These are phyloP conservation scores for Colletotrichum tabaci DNA, from an alignment of 2,329 filamentous ascomycete species.

Conservation along the genomic window DNA sequence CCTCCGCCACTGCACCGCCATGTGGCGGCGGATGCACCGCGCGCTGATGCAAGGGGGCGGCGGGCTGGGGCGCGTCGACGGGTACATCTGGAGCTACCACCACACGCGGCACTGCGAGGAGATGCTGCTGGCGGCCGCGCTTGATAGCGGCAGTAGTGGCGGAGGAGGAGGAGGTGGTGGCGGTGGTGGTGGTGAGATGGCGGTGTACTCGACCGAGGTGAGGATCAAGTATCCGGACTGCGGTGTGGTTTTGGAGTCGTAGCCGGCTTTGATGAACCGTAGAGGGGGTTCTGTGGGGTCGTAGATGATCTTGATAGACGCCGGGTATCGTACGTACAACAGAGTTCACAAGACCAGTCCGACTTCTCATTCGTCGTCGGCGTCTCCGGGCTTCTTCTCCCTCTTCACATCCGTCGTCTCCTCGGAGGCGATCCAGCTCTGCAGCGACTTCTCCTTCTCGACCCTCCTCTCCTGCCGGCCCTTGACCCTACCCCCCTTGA, in stretches of 20 bases:
- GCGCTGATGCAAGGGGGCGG: slow-evolving; percentile 30
- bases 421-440: slow-evolving; percentile 23
- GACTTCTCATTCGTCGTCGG: neutral
- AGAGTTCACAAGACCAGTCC: neutral
- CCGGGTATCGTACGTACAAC: neutral
- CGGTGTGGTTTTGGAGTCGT: slow-evolving; percentile 13
- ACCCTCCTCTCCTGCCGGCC: slow-evolving; percentile 34
- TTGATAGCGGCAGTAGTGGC: neutral
- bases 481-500: slow-evolving; percentile 25
- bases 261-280: neutral
- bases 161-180: neutral
- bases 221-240: slow-evolving; percentile 40
- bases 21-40: slow-evolving; percentile 38
- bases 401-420: neutral
- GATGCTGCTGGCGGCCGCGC: slow-evolving; percentile 15
- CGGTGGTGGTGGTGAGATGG: no score
- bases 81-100: slow-evolving; percentile 38
- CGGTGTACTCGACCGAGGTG: slow-evolving; percentile 32
- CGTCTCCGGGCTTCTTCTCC: no score
- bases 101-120: slow-evolving; percentile 39
- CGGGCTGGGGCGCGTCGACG: slow-evolving; percentile 30
- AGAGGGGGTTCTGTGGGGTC: no score
- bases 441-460: slow-evolving; percentile 37
- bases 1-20: slow-evolving; percentile 37
- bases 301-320: neutral